Percentiles rank a stretch among this genome's conserved stretches.
Conservation (phyloP, 176 grass and related monocot genomes). For the Elymus sibiricus region DNA sequence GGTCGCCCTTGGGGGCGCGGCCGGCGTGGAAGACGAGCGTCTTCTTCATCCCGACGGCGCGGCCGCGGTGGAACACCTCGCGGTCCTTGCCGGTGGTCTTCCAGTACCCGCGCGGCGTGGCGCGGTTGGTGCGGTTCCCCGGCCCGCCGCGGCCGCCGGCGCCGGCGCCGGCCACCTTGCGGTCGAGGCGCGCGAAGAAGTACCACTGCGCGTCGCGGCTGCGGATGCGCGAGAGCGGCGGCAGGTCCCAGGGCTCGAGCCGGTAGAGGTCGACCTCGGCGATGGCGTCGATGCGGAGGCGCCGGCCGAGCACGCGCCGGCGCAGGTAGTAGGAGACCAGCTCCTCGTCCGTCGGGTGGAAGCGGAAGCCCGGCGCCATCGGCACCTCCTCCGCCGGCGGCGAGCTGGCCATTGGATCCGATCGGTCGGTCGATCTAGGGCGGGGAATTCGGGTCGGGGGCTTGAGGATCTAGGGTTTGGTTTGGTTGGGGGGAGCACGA, state of each 20-base stretch:
- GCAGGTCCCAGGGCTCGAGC: conserved; percentile 89
- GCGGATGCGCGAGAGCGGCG: conserved; percentile 64
- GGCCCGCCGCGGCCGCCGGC: conserved; percentile 31
- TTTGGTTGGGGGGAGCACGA: not conserved
- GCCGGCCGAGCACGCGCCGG: conserved; percentile 49
- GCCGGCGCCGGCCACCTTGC: conserved; percentile 60
- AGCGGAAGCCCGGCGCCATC: conserved; percentile 90
- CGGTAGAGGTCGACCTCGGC: conserved; percentile 94
- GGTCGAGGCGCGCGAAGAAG: conserved; percentile 86
- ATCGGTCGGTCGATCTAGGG: not conserved
- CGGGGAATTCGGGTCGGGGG: not conserved
- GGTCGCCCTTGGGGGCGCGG: conserved; percentile 68
- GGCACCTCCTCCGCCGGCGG: conserved; percentile 33
- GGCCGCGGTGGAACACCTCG: conserved; percentile 52
- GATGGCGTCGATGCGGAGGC: conserved; percentile 77
- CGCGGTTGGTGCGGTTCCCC: conserved; percentile 75
- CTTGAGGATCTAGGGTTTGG: not conserved
- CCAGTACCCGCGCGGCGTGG: conserved; percentile 80
- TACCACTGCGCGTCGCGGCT: conserved; percentile 98
- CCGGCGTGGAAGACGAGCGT: conserved; percentile 94
- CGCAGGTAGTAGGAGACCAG: conserved; percentile 94
- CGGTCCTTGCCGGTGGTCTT: conserved; percentile 99
- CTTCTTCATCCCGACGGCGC: conserved; percentile 84
- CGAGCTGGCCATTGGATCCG: not conserved
- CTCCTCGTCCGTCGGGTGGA: conserved; percentile 98